phyloP scores from a whole-genome alignment of 2,329 filamentous ascomycete species.

The Penicillium polonicum region DNA sequence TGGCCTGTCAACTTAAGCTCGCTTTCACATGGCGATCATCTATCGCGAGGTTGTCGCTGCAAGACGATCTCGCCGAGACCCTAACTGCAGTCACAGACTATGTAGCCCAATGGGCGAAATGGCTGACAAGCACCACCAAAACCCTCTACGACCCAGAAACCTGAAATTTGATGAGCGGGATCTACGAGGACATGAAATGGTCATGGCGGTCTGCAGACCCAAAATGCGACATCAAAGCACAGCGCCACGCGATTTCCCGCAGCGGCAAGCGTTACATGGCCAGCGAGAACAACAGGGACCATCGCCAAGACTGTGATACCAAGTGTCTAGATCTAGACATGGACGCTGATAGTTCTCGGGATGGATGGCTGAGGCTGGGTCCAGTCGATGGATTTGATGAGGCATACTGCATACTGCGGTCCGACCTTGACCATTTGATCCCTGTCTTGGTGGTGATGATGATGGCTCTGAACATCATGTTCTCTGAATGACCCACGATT shows the following conservation, averaged over 20 bases:
- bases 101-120: not conserved
- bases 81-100: not conserved
- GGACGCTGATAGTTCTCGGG: no score
- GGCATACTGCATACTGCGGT: no score
- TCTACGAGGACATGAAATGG: slow-evolving; percentile 2
- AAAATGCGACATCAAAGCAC: slow-evolving; percentile 9
- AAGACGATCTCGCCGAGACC: not conserved
- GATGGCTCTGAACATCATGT: no score
- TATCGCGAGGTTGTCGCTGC: not conserved
- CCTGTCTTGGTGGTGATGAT: no score
- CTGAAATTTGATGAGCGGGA: slow-evolving; percentile 2
- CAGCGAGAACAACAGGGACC: no score
- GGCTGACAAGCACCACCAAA: not conserved
- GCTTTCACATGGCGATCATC: slow-evolving; percentile 2
- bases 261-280: no score
- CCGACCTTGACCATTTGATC: no score
- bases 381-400: no score
- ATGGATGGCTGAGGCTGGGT: no score
- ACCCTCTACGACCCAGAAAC: not conserved
- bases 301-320: no score
- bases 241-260: not conserved
- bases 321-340: no score
- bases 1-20: slow-evolving; percentile 1
- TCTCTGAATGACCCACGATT: no score
- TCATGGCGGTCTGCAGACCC: not conserved